Evolutionary conservation across 2,329 filamentous ascomycete genomes (phyloP), one percentile per base, ranked within the genome.

Genomic region (Nemania abortiva): DNA sequence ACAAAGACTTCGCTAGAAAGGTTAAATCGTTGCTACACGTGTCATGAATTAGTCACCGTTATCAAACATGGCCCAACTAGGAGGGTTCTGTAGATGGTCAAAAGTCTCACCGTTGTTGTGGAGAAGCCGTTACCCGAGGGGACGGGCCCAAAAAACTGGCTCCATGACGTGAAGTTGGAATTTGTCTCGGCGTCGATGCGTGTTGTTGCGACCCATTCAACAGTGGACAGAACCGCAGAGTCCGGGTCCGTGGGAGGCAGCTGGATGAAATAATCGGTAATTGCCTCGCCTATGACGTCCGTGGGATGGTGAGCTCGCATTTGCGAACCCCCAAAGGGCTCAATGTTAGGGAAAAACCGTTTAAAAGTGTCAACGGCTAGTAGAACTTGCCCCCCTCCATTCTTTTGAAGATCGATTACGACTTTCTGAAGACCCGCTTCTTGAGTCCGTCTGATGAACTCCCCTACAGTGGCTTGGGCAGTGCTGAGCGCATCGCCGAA

Each of bases 401-500:
- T 76, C 34, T 67, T 55, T 37, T 76, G 74, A 9, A 76, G 64
- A 20, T 76, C 74, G 20, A 76, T 72, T 3, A 76, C 64, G 20
- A 75, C 61, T 58, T 71, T 72, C 5, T 63, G 56, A 4, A 73
- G 34, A 1, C 65, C 63, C 11, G 61, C 53, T 27, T 22, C 34
- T 47, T 68, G 50, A 7, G 42, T 53, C 4, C 52, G 50, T 7
- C 3, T 24, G 42, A 75, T 70, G 59, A 79, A 82, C 4, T 78
- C 55, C 1, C 66, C 31, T 20, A 83, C 75, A 2, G 79, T 72
- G 15, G 67, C 47, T 11, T 73, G 74, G 64, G 82, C 81, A 3
- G 73, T 75, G n/a, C 72, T 63, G 31, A 79, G 72, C 2, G 71
- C 76, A 5, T 74, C 73, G 1, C 66, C 74, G 42, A 68, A 72